Evolutionary conservation across 345 rosid genomes (phyloP).

Genomic region (Pugionium dolabratum): DNA sequence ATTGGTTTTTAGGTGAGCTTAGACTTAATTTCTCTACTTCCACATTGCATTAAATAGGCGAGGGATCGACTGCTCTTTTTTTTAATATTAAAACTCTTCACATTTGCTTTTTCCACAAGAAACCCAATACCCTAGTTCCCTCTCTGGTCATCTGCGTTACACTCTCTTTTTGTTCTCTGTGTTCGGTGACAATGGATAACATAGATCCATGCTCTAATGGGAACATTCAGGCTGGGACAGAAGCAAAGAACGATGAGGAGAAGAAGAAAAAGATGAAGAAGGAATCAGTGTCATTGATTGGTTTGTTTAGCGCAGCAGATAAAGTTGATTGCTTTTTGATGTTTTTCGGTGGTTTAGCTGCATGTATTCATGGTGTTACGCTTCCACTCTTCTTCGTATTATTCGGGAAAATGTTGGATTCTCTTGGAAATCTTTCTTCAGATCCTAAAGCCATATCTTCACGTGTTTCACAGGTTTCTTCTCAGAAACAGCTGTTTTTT

Average conservation of each 20-base stretch:
- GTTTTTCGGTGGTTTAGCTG: slow-evolving; percentile 60
- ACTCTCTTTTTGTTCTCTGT: not conserved
- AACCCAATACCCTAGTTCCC: slow-evolving; percentile 2
- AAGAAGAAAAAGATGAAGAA: slow-evolving; percentile 24
- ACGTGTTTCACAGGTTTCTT: slow-evolving; percentile 62
- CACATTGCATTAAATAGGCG: too few relatives aligned
- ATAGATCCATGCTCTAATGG: not conserved
- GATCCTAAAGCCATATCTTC: slow-evolving; percentile 55
- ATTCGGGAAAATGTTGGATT: slow-evolving; percentile 68
- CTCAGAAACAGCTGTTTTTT: not conserved
- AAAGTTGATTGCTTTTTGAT: slow-evolving; percentile 53
- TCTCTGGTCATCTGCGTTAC: not conserved
- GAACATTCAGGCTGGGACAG: slow-evolving; percentile 1
- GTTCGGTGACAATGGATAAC: slow-evolving; percentile 16
- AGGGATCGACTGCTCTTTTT: too few relatives aligned
- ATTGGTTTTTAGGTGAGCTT: too few relatives aligned
- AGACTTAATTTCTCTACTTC: too few relatives aligned
- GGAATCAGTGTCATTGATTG: slow-evolving; percentile 53
- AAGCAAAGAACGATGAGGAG: slow-evolving; percentile 13
- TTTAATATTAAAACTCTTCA: not conserved
- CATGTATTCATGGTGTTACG: slow-evolving; percentile 68
- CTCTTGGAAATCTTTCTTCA: slow-evolving; percentile 60
- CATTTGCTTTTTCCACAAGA: slow-evolving; percentile 14
- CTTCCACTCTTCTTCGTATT: slow-evolving; percentile 70
- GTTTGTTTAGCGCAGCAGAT: slow-evolving; percentile 71